Percentiles rank a stretch among this genome's conserved stretches.
Evolutionary conservation across 768 basidiomycete species (phyloP).

Genomic region (Pulveroboletus frians): DNA sequence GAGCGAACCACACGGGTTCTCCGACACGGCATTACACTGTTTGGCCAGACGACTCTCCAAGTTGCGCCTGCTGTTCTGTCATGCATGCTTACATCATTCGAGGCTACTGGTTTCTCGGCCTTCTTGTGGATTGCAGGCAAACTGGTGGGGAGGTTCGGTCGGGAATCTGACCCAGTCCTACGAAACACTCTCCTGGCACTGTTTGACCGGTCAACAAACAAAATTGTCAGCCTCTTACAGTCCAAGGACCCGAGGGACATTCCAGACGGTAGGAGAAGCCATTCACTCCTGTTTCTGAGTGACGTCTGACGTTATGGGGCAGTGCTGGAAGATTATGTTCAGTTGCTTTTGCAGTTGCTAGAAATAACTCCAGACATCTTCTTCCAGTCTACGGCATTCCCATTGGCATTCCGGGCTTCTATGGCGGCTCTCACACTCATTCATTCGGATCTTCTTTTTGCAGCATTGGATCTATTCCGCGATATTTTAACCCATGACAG

Average conservation of each 20-base stretch:
- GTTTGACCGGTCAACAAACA: conserved; percentile 73
- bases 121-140: conserved; percentile 96
- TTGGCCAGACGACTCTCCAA: conserved; percentile 58
- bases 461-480: conserved; percentile 76
- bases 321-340: conserved; percentile 96
- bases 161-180: conserved; percentile 52
- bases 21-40: conserved; percentile 79
- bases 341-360: conserved; percentile 66
- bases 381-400: conserved; percentile 74
- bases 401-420: conserved; percentile 67
- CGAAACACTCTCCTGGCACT: conserved; percentile 54
- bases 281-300: not conserved
- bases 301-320: conserved; percentile 3
- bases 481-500: conserved; percentile 71
- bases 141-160: conserved; percentile 70
- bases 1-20: conserved; percentile 84
- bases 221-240: conserved; percentile 63
- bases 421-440: conserved; percentile 80
- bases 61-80: conserved; percentile 67
- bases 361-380: conserved; percentile 68
- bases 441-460: conserved; percentile 76
- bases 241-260: conserved; percentile 65
- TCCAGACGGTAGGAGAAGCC: conserved; percentile 76
- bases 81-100: conserved; percentile 76
- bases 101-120: conserved; percentile 72